Evolutionary conservation across 2,329 filamentous ascomycete genomes (phyloP).

Genomic region (Aspergillus spinulosporus): DNA sequence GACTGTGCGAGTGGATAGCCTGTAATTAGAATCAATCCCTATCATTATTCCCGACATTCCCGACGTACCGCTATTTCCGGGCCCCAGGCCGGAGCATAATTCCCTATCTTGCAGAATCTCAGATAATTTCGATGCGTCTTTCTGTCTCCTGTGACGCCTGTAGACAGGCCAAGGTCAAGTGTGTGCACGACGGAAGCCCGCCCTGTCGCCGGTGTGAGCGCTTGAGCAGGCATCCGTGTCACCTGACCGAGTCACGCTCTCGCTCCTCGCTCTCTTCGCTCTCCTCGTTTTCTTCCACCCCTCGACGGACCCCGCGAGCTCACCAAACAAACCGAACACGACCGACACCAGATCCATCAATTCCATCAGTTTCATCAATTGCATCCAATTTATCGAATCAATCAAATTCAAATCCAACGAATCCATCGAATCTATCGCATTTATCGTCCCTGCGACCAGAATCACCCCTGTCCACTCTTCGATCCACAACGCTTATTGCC

Average conservation of each 20-base stretch:
- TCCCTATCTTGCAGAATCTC: not conserved
- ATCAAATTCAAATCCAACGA: too few species aligned
- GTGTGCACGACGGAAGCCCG: conserved; percentile 35
- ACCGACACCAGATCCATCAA: not conserved
- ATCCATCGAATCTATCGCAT: too few species aligned
- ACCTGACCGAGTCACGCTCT: conserved; percentile 33
- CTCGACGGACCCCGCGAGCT: too few species aligned
- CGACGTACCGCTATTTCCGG: too few species aligned
- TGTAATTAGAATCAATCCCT: not conserved
- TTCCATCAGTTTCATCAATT: too few species aligned
- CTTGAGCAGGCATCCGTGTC: conserved; percentile 25
- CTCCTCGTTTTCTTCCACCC: not conserved
- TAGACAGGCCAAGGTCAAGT: conserved; percentile 40
- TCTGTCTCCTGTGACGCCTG: conserved; percentile 40
- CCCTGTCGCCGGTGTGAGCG: conserved; percentile 37
- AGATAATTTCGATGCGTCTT: conserved; percentile 30
- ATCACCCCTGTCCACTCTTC: conserved; percentile 25
- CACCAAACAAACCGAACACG: not conserved
- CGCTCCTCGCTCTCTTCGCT: conserved; percentile 13
- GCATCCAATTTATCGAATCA: too few species aligned
- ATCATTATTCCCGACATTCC: not conserved
- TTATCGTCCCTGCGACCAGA: not conserved
- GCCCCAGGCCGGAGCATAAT: too few species aligned
- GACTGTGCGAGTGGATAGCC: conserved; percentile 22
- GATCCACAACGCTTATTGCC: conserved; percentile 33